Evolutionary conservation across 1,284 basidiomycete species (phyloP).

Genomic region (Cutaneotrichosporon sp.): DNA sequence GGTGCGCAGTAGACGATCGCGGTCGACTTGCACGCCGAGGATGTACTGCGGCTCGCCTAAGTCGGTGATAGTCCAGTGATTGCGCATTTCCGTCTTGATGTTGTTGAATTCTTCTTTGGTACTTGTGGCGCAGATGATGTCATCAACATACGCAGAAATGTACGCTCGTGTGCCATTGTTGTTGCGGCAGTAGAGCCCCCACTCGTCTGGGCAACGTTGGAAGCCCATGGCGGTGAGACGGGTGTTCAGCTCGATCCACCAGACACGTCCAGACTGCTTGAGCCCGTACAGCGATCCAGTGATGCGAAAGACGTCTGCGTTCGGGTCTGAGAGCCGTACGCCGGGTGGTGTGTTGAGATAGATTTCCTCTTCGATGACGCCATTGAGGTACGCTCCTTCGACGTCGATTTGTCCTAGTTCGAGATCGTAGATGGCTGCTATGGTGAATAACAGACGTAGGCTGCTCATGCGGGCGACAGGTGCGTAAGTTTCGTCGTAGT

Average conservation of each 20-base stretch:
- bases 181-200: conserved; percentile 48
- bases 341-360: conserved; percentile 41
- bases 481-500: conserved; percentile 56
- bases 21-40: conserved; percentile 37
- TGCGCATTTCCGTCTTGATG: not conserved
- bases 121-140: conserved; percentile 19
- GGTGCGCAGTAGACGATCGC: conserved; percentile 35
- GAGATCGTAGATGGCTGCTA: conserved; percentile 54
- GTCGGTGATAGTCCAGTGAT: not conserved
- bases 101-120: not conserved
- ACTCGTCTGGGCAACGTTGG: conserved; percentile 38
- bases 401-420: conserved; percentile 56
- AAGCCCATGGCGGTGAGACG: conserved; percentile 48
- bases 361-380: conserved; percentile 53
- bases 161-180: conserved; percentile 8
- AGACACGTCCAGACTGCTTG: conserved; percentile 47
- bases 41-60: conserved; percentile 26
- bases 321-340: not conserved
- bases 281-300: conserved; percentile 54
- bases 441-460: conserved; percentile 50
- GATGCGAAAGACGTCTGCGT: conserved; percentile 29
- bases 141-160: conserved; percentile 21
- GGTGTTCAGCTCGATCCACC: conserved; percentile 49
- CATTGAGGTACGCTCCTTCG: conserved; percentile 57
- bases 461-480: conserved; percentile 54